Conservation (phyloP, 2,329 filamentous ascomycete species). For the Paecilomyces formosus region DNA sequence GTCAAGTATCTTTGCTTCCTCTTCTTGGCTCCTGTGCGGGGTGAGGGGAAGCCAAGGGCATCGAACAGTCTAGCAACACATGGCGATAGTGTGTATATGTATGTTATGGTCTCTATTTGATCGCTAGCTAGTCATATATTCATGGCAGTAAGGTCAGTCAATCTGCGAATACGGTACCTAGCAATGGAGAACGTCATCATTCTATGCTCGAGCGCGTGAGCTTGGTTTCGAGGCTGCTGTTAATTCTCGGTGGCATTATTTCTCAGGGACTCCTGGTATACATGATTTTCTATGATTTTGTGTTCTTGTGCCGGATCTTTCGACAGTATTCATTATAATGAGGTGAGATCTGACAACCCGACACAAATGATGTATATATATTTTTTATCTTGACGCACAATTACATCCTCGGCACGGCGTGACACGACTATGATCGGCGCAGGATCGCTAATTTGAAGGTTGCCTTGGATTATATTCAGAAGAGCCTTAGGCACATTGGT, state of each 20-base stretch:
- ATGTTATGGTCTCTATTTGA: too few species aligned
- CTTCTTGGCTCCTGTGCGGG: not conserved
- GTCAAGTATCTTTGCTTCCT: not conserved
- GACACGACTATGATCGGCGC: too few species aligned
- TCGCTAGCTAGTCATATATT: too few species aligned
- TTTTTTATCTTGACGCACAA: not conserved
- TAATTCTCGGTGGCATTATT: too few species aligned
- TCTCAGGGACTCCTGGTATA: too few species aligned
- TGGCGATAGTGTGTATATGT: too few species aligned
- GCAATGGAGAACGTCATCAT: not conserved
- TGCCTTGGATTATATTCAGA: not conserved
- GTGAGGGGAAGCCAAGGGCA: not conserved
- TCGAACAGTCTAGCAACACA: not conserved
- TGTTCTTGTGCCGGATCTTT: too few species aligned
- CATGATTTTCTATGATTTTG: too few species aligned
- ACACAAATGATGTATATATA: not conserved
- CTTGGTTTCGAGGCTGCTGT: not conserved
- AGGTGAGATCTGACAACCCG: too few species aligned
- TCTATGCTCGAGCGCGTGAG: not conserved
- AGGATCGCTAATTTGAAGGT: too few species aligned
- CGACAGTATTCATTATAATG: too few species aligned
- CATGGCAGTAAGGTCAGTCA: not conserved
- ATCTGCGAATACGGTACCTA: not conserved
- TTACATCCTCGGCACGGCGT: not conserved
- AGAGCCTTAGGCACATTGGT: too few species aligned